Evolutionary conservation across 2,329 filamentous ascomycete species (phyloP), one percentile per base, ranked within the genome.

Genomic region (Coleophoma crateriformis): DNA sequence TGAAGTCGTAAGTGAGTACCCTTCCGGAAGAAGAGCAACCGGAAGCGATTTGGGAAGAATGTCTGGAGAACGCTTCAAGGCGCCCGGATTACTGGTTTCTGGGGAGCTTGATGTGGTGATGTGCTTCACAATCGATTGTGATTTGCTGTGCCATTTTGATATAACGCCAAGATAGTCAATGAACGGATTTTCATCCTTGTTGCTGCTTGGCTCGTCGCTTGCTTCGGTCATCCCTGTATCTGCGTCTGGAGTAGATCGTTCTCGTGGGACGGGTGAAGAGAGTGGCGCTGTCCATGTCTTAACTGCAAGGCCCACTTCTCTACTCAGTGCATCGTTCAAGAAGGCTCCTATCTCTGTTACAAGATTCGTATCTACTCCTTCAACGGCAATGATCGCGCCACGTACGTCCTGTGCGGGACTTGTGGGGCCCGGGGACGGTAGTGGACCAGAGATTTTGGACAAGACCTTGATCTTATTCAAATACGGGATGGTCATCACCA

Each of bases 361-460:
- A 19, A 79, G 58, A n/a, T 61, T 60, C 7, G 64, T 55, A 50
- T 85, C 79, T 15, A 85, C 76, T 1, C 91, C 91, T 67, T 97
- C 92, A 27, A 97, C 72, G 0, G 88, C 86, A 54, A 97, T 84
- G 35, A 96, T 79, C 0, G 87, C 81, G 0, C 92, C 91, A n/a
- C 90, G 80, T 7, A 73, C 71, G 57, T 73, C 68, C 51, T 68
- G 64, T 20, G 60, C 47, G 47, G 67, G 49, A 59, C 65, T 57
- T 34, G 59, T 47, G 40, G 67, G 64, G 5, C 64, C 61, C 1
- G 69, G 61, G 14, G 70, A 58, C 6, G 71, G 68, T 13, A 88
- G 72, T 0, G 88, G 83, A 20, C 85, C 87, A 42, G 86, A 86
- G 56, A 96, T 89, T 53, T 82, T 84, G 14, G 82, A 76, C 33